A percentile compares a stretch with the other conserved stretches of the same genome.
These are phyloP conservation scores for Excoecaria agallocha DNA, from an alignment of 345 rosid genomes.

Conservation along the genomic window DNA sequence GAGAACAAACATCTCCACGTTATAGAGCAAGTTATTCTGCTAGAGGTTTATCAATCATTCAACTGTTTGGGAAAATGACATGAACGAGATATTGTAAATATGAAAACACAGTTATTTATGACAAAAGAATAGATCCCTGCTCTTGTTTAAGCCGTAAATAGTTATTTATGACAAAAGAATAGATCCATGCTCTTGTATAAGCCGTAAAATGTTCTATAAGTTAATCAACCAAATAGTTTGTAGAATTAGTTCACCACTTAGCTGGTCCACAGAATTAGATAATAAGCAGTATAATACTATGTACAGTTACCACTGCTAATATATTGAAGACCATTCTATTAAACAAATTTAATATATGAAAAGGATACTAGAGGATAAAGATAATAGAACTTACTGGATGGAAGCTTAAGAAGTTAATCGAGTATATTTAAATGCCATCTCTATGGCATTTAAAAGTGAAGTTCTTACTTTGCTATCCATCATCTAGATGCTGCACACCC, in stretches of 20 bases:
- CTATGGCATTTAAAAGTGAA: slow-evolving; percentile 99
- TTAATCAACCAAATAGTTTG: neutral
- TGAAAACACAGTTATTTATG: neutral
- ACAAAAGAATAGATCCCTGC: neutral
- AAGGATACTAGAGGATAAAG: neutral
- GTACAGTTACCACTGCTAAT: neutral
- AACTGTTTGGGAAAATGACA: neutral
- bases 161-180: too few relatives aligned
- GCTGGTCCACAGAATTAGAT: neutral
- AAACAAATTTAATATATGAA: neutral
- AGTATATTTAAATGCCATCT: slow-evolving; percentile 81
- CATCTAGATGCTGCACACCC: slow-evolving; percentile 97
- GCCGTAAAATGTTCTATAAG: neutral
- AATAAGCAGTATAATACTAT: too few relatives aligned
- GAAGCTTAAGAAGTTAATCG: slow-evolving; percentile 89
- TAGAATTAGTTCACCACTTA: neutral
- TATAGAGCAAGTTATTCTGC: neutral
- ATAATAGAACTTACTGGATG: slow-evolving; percentile 71
- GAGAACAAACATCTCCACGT: neutral
- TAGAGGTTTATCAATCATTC: neutral
- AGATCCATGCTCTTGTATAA: too few relatives aligned
- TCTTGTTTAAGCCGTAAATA: too few relatives aligned
- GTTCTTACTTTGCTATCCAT: slow-evolving; percentile 69
- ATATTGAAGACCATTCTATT: neutral
- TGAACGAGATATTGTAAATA: neutral